Evolutionary conservation across 805 yeast genomes (phyloP).

Genomic region (Naumovozyma castellii): DNA sequence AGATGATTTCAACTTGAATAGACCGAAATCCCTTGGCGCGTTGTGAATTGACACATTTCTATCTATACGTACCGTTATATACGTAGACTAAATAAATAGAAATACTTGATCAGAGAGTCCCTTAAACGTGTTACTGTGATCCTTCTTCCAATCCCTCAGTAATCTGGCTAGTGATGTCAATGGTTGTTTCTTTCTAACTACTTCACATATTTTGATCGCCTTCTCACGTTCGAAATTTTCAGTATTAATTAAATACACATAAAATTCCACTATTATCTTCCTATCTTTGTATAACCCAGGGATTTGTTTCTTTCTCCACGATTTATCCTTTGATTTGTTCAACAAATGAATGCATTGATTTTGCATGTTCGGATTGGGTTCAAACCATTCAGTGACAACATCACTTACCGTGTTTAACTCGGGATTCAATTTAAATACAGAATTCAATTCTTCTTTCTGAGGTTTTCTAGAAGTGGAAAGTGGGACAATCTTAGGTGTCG

Average conservation of each 20-base stretch:
- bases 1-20: no score
- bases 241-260: constrained; percentile 22
- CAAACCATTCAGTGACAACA: constrained; percentile 28
- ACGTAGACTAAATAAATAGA: neutral
- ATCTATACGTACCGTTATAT: neutral
- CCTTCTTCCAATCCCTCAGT: constrained; percentile 19
- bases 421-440: constrained; percentile 14
- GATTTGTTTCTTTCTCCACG: constrained; percentile 21
- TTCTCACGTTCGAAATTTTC: constrained; percentile 15
- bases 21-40: no score
- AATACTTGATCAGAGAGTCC: neutral
- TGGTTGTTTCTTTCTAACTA: constrained; percentile 5
- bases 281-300: constrained; percentile 18
- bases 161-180: constrained; percentile 12
- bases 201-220: constrained; percentile 22
- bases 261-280: constrained; percentile 25
- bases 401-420: constrained; percentile 17
- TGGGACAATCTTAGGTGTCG: neutral
- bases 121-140: constrained; percentile 9
- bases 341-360: constrained; percentile 27
- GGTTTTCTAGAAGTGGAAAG: neutral
- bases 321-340: constrained; percentile 22
- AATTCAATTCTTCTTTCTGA: neutral
- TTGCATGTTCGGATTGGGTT: constrained; percentile 23
- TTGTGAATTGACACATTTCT: neutral